Evolutionary conservation across 331 rosid species (phyloP).

Genomic region (Malus hybrid): DNA sequence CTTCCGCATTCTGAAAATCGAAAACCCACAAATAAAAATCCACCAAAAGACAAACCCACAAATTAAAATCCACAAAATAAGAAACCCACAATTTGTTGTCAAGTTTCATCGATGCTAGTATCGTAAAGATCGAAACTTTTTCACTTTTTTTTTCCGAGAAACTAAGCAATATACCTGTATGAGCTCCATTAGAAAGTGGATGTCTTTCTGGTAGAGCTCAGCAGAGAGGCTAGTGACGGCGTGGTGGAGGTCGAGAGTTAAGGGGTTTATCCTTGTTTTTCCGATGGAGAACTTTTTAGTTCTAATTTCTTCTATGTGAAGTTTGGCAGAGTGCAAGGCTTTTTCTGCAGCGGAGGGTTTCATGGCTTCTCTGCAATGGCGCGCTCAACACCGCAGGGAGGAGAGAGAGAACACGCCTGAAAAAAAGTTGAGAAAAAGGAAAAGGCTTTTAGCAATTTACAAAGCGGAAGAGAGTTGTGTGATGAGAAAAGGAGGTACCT

Average conservation of each 20-base stretch:
- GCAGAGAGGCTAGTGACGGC: constrained; percentile 19
- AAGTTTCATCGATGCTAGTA: not conserved
- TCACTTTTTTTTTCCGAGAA: too few relatives aligned
- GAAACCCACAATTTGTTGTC: not conserved
- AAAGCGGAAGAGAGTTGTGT: too few relatives aligned
- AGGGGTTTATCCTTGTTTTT: constrained; percentile 1
- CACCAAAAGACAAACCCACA: not conserved
- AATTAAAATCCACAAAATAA: not conserved
- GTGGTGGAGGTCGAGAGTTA: constrained; percentile 18
- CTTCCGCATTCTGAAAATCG: constrained; percentile 11
- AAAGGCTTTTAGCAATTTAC: too few relatives aligned
- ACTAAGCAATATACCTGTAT: constrained; percentile 2
- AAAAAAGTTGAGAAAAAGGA: not conserved
- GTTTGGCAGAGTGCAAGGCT: not conserved
- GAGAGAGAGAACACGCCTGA: not conserved
- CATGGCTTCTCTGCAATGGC: not conserved
- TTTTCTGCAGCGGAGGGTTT: not conserved
- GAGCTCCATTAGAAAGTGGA: constrained; percentile 22
- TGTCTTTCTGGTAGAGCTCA: constrained; percentile 24
- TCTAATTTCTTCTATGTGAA: constrained; percentile 11
- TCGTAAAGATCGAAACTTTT: not conserved
- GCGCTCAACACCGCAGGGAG: not conserved
- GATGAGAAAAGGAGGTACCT: too few relatives aligned
- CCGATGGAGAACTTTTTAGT: constrained; percentile 21
- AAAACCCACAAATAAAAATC: not conserved